phyloP scores from a whole-genome alignment of 805 yeast species.

The Sugiyamaella chiloensis region DNA sequence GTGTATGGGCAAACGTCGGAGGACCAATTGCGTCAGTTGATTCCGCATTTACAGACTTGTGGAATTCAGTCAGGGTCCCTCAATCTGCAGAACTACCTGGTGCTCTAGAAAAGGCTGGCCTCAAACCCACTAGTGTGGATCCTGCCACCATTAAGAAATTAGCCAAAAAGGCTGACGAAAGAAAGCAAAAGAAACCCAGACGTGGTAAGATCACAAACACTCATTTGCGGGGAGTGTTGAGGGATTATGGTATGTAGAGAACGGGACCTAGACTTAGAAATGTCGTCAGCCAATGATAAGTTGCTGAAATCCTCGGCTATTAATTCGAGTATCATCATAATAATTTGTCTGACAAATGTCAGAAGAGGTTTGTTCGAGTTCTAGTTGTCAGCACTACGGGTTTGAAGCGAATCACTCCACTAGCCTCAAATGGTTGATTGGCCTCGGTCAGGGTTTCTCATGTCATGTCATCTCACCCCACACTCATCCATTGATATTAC shows the following conservation, averaged over 20 bases:
- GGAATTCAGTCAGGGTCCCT: constrained; percentile 80
- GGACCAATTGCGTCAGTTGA: constrained; percentile 70
- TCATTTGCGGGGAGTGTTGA: constrained; percentile 92
- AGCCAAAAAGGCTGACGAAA: constrained; percentile 48
- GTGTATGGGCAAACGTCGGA: constrained; percentile 87
- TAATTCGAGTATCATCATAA: too few relatives aligned
- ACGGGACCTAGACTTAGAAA: too few relatives aligned
- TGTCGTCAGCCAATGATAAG: too few relatives aligned
- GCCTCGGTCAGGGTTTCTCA: too few relatives aligned
- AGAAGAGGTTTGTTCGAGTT: too few relatives aligned
- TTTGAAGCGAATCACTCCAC: too few relatives aligned
- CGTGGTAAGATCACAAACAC: constrained; percentile 93
- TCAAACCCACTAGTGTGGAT: constrained; percentile 96
- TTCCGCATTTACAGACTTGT: constrained; percentile 74
- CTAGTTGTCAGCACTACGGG: too few relatives aligned
- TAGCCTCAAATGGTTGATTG: too few relatives aligned
- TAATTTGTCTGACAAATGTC: too few relatives aligned
- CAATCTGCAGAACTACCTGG: constrained; percentile 77
- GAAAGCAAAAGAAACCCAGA: constrained; percentile 85
- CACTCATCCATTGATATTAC: too few relatives aligned
- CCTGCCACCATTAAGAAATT: constrained; percentile 84
- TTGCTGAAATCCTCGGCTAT: too few relatives aligned
- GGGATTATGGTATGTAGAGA: constrained; percentile 53
- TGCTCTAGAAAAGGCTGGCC: constrained; percentile 72
- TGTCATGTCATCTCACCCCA: too few relatives aligned